Base-by-base conservation (phyloP, 768 basidiomycete genomes). In the Tulasnella sp. region DNA sequence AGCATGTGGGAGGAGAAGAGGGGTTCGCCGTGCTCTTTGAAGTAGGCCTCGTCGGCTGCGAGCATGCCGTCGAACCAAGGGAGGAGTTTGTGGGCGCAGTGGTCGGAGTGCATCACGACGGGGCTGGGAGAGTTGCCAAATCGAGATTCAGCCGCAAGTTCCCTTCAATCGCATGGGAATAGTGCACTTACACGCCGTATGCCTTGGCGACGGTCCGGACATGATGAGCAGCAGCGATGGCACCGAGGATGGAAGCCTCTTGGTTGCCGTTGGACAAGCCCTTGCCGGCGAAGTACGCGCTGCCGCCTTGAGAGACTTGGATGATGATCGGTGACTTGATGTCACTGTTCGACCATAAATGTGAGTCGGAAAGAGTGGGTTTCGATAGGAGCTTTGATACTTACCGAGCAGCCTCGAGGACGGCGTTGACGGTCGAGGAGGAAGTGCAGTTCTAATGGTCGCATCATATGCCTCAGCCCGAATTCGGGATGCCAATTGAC, bases 11-110 rank as follows among this genome's bases (percentile, higher is more conserved):
- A 87, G 69, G 83, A 83, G 82, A 83, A 84, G 57, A 84, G 83
- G 73, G 83, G 83, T 29, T 79, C 84, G 83, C 86, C 86, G 78
- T 99, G 91, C 81, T 90, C 86, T 85, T 93, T 95, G 89, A 87
- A 98, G 88, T 97, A 96, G 26, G 88, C 93, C 86, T 98, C 93
- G 82, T 99, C 92, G 75, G 96, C 97, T 73, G 90, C 93, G 84
- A 99, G 94, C 98, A 99, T 98, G 77, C 95, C 97, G 85, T 99
- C 98, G 85, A 98, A 96, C 98, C 98, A 99, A 5, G 93, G 96
- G 77, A 99, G 90, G 80, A 99, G 93, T 86, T 99, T 99, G 82
- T 97, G 87, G 18, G 98, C 98, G 84, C 98, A 99, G 88, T 99
- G 98, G 85, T 99, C 98, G 79, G 94, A 92, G 91, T 99, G 97